Conservation (phyloP, 495 filamentous ascomycete species). For the Schizothecium vesticola region DNA sequence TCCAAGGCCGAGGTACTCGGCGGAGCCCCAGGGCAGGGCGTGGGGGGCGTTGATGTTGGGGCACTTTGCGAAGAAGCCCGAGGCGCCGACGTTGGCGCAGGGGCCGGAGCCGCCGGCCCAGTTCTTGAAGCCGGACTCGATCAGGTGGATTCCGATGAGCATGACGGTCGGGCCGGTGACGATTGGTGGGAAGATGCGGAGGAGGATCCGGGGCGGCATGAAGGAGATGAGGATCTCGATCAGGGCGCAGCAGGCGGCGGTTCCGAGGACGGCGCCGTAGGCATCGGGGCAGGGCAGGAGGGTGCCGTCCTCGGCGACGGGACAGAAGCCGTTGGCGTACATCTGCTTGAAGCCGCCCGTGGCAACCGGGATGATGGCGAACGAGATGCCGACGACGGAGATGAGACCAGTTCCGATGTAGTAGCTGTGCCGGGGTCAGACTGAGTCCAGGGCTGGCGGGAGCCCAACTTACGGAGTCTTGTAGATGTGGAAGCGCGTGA, state of each 20-base stretch:
- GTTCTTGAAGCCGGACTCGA: constrained; percentile 70
- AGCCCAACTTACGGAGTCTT: constrained; percentile 54
- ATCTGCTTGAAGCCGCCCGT: constrained; percentile 74
- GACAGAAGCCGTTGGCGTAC: constrained; percentile 78
- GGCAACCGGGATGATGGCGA: constrained; percentile 82
- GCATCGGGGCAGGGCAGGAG: constrained; percentile 75
- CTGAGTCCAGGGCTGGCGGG: background rate
- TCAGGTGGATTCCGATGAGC: constrained; percentile 61
- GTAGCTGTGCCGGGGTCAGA: constrained; percentile 37
- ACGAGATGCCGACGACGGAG: constrained; percentile 84
- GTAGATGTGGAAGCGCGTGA: constrained; percentile 75
- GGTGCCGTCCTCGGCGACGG: constrained; percentile 54
- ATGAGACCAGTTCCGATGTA: constrained; percentile 85
- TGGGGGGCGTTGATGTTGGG: constrained; percentile 69
- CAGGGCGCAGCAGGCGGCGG: constrained; percentile 61
- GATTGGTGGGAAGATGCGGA: constrained; percentile 79
- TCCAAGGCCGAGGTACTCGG: constrained; percentile 83
- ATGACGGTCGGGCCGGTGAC: constrained; percentile 83
- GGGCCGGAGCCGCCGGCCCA: constrained; percentile 75
- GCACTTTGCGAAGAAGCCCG: constrained; percentile 58
- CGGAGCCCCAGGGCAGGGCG: constrained; percentile 78
- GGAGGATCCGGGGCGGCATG: constrained; percentile 61
- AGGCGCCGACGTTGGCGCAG: constrained; percentile 53
- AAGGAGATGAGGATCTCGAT: constrained; percentile 73
- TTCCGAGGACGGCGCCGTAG: constrained; percentile 82